These are phyloP conservation scores for Alternaria sp. DNA, from an alignment of 2,329 filamentous ascomycete species.

Conservation along the genomic window DNA sequence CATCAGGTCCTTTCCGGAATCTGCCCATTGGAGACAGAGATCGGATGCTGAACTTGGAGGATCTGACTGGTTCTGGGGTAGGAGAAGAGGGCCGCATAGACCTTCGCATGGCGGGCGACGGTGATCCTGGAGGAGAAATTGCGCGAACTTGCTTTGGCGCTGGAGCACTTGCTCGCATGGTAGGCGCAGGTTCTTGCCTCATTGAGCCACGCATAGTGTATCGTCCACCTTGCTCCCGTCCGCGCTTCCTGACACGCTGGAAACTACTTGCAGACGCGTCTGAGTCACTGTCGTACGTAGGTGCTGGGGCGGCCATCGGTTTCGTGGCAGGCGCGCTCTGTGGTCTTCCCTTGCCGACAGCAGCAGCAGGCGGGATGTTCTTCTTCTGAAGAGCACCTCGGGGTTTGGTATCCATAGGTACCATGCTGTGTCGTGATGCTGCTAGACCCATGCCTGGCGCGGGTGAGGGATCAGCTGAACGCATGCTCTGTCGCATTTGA, in stretches of 20 bases:
- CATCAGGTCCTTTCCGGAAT: constrained; percentile 49
- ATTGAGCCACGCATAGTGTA: constrained; percentile 76
- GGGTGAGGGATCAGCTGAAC: constrained; percentile 41
- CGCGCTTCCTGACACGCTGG: constrained; percentile 62
- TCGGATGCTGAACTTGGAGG: constrained; percentile 71
- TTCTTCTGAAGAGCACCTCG: constrained; percentile 50
- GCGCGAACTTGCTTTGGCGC: constrained; percentile 52
- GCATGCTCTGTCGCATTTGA: constrained; percentile 58
- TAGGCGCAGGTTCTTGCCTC: constrained; percentile 56
- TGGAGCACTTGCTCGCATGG: constrained; percentile 37
- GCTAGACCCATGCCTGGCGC: constrained; percentile 38
- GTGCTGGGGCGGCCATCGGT: constrained; percentile 25
- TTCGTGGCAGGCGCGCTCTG: constrained; percentile 33
- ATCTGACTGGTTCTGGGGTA: constrained; percentile 37
- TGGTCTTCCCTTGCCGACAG: constrained; percentile 29
- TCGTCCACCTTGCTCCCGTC: constrained; percentile 49
- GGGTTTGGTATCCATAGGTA: constrained; percentile 29
- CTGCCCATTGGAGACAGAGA: constrained; percentile 72
- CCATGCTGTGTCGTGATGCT: constrained; percentile 44
- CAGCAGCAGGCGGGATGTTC: constrained; percentile 41
- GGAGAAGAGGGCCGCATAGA: constrained; percentile 45
- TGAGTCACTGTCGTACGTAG: constrained; percentile 50
- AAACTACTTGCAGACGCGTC: constrained; percentile 74
- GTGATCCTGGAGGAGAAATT: constrained; percentile 42
- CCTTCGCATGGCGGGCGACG: constrained; percentile 36